Evolutionary conservation across 768 basidiomycete genomes (phyloP), one percentile per base, ranked within the genome.

Genomic region (Tulasnella sp.): DNA sequence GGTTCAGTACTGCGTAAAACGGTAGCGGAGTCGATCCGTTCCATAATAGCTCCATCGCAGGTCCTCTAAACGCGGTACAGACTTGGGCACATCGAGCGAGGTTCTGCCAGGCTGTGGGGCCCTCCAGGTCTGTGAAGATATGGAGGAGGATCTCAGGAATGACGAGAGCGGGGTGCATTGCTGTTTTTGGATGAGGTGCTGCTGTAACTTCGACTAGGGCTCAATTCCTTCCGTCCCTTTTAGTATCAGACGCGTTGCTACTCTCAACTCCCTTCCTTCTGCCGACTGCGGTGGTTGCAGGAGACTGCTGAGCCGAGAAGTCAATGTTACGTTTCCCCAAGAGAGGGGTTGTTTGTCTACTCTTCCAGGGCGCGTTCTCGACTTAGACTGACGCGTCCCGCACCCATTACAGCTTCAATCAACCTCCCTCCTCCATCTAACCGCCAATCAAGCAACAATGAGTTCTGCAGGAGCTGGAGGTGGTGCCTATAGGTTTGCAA

Each of bases 401-500:
- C 67, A 77, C 37, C 44, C 42, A 26, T 67, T 42, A 20, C n/a
- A 39, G 10, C 76, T 46, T 48, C 70, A n/a, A 70, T 44, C 74
- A 61, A n/a, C 57, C 57, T 61, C 57, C 23, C 26, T 75, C 74
- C 48, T 40, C 57, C 71, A 46, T 15, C 76, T 32, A 26, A 26
- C 70, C 40, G 5, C 40, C 51, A 40, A 75, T 57, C 11, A 39
- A 55, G 42, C 37, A 67, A 26, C 69, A 29, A 77, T 77, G 76
- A 77, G 75, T 29, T 46, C 44, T 48, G 81, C 73, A 35, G 80
- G 74, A 55, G 78, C 79, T 29, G 81, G 81, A 40, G 91, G 92
- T 81, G 92, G 92, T 83, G 92, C 92, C 70, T 93, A 93, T 86
- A 92, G 92, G 91, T 88, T 42, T 57, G 69, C 37, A 74, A 35